These are phyloP conservation scores for Gaultheria prostrata DNA, from an alignment of 148 eudicot species.

Conservation along the genomic window DNA sequence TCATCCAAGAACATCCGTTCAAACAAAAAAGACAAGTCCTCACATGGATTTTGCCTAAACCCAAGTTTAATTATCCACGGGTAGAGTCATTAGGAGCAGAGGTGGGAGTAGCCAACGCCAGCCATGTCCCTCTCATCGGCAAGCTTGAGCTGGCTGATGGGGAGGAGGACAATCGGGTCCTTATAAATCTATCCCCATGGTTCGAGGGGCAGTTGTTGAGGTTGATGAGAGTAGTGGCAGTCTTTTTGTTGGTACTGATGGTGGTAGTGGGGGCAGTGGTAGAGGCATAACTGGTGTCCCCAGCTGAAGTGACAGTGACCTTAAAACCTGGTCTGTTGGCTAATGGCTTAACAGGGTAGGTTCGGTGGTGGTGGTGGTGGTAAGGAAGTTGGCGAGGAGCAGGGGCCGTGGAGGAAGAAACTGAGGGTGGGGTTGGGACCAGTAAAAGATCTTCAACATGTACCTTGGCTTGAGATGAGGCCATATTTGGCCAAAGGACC, in stretches of 20 bases:
- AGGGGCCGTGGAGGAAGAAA: conserved; percentile 39
- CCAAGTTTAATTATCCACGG: neutral
- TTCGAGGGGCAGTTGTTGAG: conserved; percentile 19
- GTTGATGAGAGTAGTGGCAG: conserved; percentile 16
- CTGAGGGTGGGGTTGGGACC: conserved; percentile 61
- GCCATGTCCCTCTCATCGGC: conserved; percentile 18
- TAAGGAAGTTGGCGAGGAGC: conserved; percentile 25
- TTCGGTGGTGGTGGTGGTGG: conserved; percentile 21
- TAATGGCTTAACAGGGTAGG: conserved; percentile 39
- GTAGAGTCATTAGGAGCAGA: neutral
- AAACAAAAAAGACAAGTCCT: neutral
- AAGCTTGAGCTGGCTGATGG: neutral
- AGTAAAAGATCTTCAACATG: conserved; percentile 49
- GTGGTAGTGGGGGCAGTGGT: conserved; percentile 14
- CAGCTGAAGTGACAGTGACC: conserved; percentile 25
- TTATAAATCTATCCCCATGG: neutral
- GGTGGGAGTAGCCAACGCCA: conserved; percentile 24
- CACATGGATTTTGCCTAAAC: neutral
- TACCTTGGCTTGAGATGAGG: conserved; percentile 31
- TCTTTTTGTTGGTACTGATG: neutral
- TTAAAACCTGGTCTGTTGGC: conserved; percentile 38
- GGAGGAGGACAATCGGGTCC: neutral
- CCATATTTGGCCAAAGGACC: conserved; percentile 75
- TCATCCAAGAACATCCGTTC: neutral
- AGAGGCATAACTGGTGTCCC: neutral